Percentiles rank a stretch among this genome's conserved stretches.
Evolutionary conservation across 83 land plant species (phyloP).

Genomic region (Thuja plicata): DNA sequence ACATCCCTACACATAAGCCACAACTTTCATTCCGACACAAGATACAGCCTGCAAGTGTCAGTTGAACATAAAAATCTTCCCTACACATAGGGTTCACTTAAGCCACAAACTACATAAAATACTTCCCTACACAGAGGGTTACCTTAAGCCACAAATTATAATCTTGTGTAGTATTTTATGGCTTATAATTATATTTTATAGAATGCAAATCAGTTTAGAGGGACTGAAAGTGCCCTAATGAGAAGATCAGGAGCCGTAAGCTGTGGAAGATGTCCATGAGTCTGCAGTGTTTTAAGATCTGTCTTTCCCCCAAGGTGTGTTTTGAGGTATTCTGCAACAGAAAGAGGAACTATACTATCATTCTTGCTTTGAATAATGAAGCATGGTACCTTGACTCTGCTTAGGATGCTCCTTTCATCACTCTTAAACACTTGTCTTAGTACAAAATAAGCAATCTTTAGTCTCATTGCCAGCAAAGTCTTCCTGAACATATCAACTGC

Average conservation of each 20-base stretch:
- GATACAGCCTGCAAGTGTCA: too few relatives aligned
- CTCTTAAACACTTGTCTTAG: conserved; percentile 65
- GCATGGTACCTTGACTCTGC: conserved; percentile 68
- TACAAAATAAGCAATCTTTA: conserved; percentile 76
- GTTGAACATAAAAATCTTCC: too few relatives aligned
- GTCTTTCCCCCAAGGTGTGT: conserved; percentile 63
- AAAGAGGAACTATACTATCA: conserved; percentile 77
- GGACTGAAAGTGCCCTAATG: conserved; percentile 38
- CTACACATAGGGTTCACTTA: too few relatives aligned
- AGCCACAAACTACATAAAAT: too few relatives aligned
- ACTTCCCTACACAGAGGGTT: too few relatives aligned
- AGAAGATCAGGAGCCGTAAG: conserved; percentile 65
- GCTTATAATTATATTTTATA: not conserved
- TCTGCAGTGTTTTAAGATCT: conserved; percentile 48
- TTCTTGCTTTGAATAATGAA: conserved; percentile 64
- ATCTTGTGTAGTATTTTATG: too few relatives aligned
- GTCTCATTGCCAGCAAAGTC: conserved; percentile 84
- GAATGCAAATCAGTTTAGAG: not conserved
- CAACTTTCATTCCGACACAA: too few relatives aligned
- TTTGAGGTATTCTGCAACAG: conserved; percentile 70
- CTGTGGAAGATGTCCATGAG: conserved; percentile 90
- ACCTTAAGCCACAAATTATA: too few relatives aligned
- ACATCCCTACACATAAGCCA: too few relatives aligned
- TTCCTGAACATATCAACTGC: conserved; percentile 85
- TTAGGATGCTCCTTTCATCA: conserved; percentile 68